These are phyloP conservation scores for Fraxinus dipetala DNA, from an alignment of 305 asterid genomes.

Conservation along the genomic window DNA sequence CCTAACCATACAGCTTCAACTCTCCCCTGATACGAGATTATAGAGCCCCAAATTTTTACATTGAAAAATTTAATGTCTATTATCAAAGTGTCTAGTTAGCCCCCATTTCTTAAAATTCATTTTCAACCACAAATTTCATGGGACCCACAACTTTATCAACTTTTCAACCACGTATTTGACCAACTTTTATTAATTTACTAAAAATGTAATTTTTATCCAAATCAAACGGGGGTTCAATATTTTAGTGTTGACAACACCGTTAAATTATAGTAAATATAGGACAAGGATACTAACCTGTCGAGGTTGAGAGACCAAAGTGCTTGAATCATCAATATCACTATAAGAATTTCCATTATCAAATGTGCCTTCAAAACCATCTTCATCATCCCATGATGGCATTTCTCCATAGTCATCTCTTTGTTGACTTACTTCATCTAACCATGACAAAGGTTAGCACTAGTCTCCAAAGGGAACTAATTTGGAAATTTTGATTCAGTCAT, in stretches of 20 bases:
- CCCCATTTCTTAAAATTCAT: background rate
- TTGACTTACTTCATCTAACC: slow-evolving; percentile 48
- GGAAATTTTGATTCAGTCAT: background rate
- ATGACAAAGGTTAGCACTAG: slow-evolving; percentile 6
- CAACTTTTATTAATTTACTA: too few relatives aligned
- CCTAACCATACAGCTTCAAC: background rate
- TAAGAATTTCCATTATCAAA: slow-evolving; percentile 51
- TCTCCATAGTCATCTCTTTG: slow-evolving; percentile 53
- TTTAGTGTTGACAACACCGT: background rate
- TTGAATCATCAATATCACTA: slow-evolving; percentile 57
- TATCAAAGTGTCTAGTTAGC: background rate
- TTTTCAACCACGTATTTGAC: background rate
- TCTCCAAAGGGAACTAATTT: background rate
- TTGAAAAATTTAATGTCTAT: background rate
- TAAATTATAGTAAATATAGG: background rate
- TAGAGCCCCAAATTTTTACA: background rate
- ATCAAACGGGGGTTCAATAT: background rate
- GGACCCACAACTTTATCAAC: background rate
- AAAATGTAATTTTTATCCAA: background rate
- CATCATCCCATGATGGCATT: slow-evolving; percentile 67
- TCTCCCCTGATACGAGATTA: background rate
- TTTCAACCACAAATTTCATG: background rate
- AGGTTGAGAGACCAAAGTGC: slow-evolving; percentile 80
- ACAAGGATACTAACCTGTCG: slow-evolving; percentile 65
- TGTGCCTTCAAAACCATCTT: slow-evolving; percentile 50